Conservation (phyloP, 1,284 basidiomycete genomes). For the Chalciporus sp. region DNA sequence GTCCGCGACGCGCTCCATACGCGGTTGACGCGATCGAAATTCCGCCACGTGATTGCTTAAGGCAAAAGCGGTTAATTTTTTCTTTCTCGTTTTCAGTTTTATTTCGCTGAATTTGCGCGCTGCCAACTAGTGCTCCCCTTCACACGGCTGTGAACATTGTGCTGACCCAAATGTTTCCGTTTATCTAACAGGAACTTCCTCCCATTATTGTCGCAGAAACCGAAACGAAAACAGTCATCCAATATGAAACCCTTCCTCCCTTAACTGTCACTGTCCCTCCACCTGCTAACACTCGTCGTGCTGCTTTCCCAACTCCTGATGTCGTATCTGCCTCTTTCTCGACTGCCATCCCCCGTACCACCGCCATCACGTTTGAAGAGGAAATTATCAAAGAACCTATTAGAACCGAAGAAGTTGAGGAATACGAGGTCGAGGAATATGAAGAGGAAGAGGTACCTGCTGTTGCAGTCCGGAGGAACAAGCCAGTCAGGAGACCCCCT, state of each 20-base stretch:
- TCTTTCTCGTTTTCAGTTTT: slow-evolving; percentile 21
- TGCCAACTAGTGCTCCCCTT: slow-evolving; percentile 46
- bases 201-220: slow-evolving; percentile 65
- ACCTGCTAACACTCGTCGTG: slow-evolving; percentile 76
- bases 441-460: slow-evolving; percentile 31
- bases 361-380: slow-evolving; percentile 65
- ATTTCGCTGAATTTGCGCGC: slow-evolving; percentile 21
- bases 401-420: slow-evolving; percentile 32
- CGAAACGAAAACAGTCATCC: slow-evolving; percentile 64
- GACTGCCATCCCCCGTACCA: slow-evolving; percentile 64
- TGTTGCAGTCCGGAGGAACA: slow-evolving; percentile 34
- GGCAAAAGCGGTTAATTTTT: slow-evolving; percentile 19
- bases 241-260: slow-evolving; percentile 55
- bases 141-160: slow-evolving; percentile 21
- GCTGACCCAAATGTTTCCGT: slow-evolving; percentile 39
- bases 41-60: slow-evolving; percentile 46
- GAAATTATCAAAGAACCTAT: slow-evolving; percentile 39
- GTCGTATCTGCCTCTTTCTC: slow-evolving; percentile 53
- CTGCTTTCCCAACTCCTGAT: slow-evolving; percentile 71
- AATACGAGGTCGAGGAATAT: slow-evolving; percentile 39
- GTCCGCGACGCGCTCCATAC: slow-evolving; percentile 38
- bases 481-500: slow-evolving; percentile 30
- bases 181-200: slow-evolving; percentile 57
- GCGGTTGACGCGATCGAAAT: slow-evolving; percentile 36
- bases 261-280: slow-evolving; percentile 66